Percentiles rank a stretch among this genome's conserved stretches.
These are phyloP conservation scores for Backusella australiensis DNA, from an alignment of 192 early-diverging fungal species.

Conservation along the genomic window DNA sequence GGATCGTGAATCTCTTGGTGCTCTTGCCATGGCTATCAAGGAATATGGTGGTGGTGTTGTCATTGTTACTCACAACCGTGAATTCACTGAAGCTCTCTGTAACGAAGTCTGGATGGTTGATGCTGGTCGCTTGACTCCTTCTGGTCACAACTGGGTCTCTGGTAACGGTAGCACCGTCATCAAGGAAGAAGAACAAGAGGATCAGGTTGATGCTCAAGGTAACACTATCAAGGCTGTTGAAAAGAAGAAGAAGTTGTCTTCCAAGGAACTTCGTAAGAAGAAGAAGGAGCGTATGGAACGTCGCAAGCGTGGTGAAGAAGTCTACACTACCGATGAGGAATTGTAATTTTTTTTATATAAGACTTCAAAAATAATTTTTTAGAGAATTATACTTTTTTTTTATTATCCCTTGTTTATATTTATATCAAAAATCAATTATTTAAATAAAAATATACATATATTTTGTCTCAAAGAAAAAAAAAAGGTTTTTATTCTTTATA, in stretches of 20 bases:
- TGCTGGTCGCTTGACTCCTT: conserved; percentile 51
- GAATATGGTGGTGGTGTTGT: conserved; percentile 79
- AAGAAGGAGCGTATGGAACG: conserved; percentile 57
- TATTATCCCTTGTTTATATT: conserved; percentile 7
- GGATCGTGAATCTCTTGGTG: conserved; percentile 62
- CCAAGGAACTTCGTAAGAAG: conserved; percentile 54
- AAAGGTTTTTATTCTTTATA: neutral
- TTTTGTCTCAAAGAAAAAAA: conserved; percentile 8
- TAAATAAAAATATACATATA: conserved; percentile 7
- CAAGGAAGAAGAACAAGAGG: conserved; percentile 48
- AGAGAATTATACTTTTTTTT: conserved; percentile 7
- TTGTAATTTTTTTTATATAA: conserved; percentile 13
- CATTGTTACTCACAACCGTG: conserved; percentile 82
- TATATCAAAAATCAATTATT: conserved; percentile 2
- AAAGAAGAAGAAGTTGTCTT: conserved; percentile 56
- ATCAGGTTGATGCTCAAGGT: conserved; percentile 66
- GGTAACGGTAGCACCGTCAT: conserved; percentile 46
- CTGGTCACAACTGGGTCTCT: conserved; percentile 52
- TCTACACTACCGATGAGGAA: conserved; percentile 18
- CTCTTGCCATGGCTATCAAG: conserved; percentile 71
- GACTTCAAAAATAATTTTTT: conserved; percentile 7
- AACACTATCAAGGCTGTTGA: conserved; percentile 72
- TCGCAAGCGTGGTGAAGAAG: conserved; percentile 57
- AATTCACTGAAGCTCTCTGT: conserved; percentile 73
- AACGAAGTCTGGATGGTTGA: conserved; percentile 76